Evolutionary conservation across 140 eudicot genomes (phyloP), one percentile per base, ranked within the genome.

Genomic region (Cichorium intybus): DNA sequence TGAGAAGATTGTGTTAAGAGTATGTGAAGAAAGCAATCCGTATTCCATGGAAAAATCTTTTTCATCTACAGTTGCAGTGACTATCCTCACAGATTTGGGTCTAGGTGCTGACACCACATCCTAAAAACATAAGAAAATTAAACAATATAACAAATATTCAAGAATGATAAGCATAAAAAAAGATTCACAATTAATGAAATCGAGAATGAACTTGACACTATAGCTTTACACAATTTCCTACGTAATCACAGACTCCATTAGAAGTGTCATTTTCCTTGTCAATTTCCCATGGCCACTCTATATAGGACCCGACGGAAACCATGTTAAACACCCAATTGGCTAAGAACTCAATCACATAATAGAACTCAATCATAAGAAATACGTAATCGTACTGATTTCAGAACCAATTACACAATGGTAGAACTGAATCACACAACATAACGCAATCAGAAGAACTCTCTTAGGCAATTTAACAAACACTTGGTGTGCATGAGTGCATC

Each of bases 41-140:
- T 94, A 94, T 70, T 94, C 99, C 84, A 76, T 67, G 15, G 96
- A 95, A 78, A 86, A 84, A 49, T 84, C 97, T 79, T 83, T 81
- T 85, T 94, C 99, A 79, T 94, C 99, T 62, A 86, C 54, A 21
- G 97, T 89, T 37, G 74, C 85, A 3, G 95, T 89, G 45, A 94
- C 50, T 79, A 88, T 86, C 69, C 95, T 80, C 24, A 94, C 91
- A 34, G 84, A 86, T 29, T 77, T 80, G 4, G 99, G 99, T 71
- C 97, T 89, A 20, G 99, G 97, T 49, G 95, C 99, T 47, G 95
- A 94, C 10, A 94, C 95, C 45, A 89, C 94, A 82, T 94, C 99
- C 99, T 94, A 81, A 11, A 74, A 70, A 61, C 68, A 43, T 43
- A 39, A 0, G 0, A 43, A 43, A 43, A n/a, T 72, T 8, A 70